phyloP scores from a whole-genome alignment of 1,284 basidiomycete species.

The Cerrena zonata region DNA sequence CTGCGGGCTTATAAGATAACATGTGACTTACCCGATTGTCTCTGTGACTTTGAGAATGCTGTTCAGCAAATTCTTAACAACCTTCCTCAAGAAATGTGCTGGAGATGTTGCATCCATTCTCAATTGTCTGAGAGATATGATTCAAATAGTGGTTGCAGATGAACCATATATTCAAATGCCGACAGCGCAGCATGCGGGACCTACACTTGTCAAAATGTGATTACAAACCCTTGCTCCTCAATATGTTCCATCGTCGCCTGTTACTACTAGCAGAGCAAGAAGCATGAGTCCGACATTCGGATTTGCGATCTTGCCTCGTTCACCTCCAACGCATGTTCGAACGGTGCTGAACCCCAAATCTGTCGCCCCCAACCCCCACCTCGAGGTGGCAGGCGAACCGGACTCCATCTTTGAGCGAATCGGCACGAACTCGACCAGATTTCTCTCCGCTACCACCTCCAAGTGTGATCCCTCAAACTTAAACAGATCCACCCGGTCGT shows the following conservation, averaged over 20 bases:
- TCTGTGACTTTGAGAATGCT: constrained; percentile 37
- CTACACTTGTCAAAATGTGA: constrained; percentile 51
- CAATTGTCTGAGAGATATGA: constrained; percentile 8
- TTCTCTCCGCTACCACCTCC: background rate
- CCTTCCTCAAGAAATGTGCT: background rate
- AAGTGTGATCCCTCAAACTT: background rate
- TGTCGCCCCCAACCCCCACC: background rate
- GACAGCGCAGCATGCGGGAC: constrained; percentile 36
- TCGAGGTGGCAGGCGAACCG: background rate
- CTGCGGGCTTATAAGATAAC: constrained; percentile 15
- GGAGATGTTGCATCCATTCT: constrained; percentile 19
- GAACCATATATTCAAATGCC: constrained; percentile 34
- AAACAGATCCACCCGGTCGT: background rate
- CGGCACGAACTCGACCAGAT: background rate
- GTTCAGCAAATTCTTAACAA: constrained; percentile 29
- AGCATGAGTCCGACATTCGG: constrained; percentile 39
- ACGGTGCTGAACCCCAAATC: constrained; percentile 16
- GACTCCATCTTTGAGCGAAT: constrained; percentile 6
- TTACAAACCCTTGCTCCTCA: constrained; percentile 49
- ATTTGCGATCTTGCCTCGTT: no score
- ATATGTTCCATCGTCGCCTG: constrained; percentile 30
- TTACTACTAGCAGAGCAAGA: constrained; percentile 35
- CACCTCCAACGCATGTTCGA: constrained; percentile 22
- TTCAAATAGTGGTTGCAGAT: constrained; percentile 11
- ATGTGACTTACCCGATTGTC: constrained; percentile 32